A percentile compares a stretch with the other conserved stretches of the same genome.
Conservation (phyloP, 352 stramenopile genomes). For the Phytophthora niederhauseri region DNA sequence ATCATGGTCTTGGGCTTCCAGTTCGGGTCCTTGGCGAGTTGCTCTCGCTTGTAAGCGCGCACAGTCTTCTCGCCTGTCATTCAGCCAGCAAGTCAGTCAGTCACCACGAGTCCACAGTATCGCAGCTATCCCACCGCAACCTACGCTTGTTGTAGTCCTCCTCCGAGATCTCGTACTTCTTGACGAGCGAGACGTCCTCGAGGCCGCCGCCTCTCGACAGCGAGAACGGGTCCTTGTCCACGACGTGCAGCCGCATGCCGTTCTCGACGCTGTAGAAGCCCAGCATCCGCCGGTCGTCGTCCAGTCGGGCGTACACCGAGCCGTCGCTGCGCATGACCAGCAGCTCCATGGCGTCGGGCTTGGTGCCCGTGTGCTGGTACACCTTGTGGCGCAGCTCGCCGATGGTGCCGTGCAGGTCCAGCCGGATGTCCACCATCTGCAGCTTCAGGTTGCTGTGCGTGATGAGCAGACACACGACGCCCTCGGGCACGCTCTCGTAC, state of each 20-base stretch:
- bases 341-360: conserved; percentile 89
- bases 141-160: conserved; percentile 98
- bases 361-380: conserved; percentile 96
- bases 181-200: conserved; percentile 96
- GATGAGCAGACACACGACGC: conserved; percentile 95
- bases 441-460: conserved; percentile 98
- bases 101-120: background rate
- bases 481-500: conserved; percentile 87
- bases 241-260: conserved; percentile 95
- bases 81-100: conserved; percentile 10
- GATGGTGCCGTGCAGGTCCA: conserved; percentile 94
- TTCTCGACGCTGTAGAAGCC: conserved; percentile 92
- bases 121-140: conserved; percentile 1
- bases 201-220: conserved; percentile 94
- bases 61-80: conserved; percentile 94
- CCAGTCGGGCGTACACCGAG: conserved; percentile 49
- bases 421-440: conserved; percentile 97
- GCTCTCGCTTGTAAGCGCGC: conserved; percentile 95
- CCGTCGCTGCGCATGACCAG: conserved; percentile 64
- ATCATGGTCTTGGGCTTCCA: conserved; percentile 93
- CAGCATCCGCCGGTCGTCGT: conserved; percentile 86
- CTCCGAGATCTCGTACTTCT: conserved; percentile 99
- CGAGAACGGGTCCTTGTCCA: conserved; percentile 98
- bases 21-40: conserved; percentile 95
- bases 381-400: conserved; percentile 92